Conservation (phyloP, 2,329 filamentous ascomycete species). For the Botrytis fragariae region DNA sequence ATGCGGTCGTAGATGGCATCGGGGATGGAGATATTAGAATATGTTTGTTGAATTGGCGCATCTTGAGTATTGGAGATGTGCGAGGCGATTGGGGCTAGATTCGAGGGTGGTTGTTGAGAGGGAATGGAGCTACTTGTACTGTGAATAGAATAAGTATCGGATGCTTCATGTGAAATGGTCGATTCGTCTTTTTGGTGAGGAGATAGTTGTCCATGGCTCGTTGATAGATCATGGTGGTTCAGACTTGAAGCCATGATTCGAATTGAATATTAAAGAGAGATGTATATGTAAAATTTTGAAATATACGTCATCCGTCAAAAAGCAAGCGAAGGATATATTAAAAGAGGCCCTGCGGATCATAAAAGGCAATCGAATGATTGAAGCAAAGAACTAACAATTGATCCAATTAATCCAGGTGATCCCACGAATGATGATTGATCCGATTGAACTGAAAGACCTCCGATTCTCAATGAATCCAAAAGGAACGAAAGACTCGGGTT, state of each 20-base stretch:
- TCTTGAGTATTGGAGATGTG: constrained; percentile 36
- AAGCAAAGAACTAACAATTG: neutral
- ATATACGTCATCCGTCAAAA: neutral
- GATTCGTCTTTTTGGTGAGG: neutral
- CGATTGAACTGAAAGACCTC: neutral
- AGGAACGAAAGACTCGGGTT: neutral
- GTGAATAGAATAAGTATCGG: constrained; percentile 7
- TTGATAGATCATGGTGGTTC: neutral
- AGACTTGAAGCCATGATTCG: constrained; percentile 4
- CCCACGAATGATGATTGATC: too few species aligned
- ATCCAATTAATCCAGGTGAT: neutral
- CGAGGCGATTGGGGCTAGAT: constrained; percentile 26
- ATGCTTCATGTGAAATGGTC: neutral
- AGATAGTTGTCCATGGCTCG: neutral
- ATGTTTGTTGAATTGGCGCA: constrained; percentile 34
- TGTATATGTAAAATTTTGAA: neutral
- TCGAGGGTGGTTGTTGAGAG: constrained; percentile 17
- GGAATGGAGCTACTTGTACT: constrained; percentile 4
- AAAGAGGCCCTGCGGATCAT: neutral
- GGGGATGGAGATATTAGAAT: constrained; percentile 33
- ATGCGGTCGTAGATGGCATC: constrained; percentile 65
- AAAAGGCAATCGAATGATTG: constrained; percentile 1
- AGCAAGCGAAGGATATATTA: neutral
- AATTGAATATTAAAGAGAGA: neutral
- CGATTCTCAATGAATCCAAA: neutral